Base-by-base conservation (phyloP, 345 rosid species). In the Euphorbia lathyris region DNA sequence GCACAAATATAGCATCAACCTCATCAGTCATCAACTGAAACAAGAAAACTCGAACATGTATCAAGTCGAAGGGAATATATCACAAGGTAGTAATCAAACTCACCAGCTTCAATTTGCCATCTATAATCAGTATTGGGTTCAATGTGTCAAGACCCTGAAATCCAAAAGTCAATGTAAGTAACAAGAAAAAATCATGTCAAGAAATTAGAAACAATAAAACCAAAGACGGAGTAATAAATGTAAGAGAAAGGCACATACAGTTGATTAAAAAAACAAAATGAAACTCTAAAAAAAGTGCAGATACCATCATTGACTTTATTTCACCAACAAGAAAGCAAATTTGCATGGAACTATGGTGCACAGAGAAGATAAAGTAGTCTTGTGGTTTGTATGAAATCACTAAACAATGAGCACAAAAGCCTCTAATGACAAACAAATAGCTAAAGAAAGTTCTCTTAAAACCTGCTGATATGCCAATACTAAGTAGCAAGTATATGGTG, bases 121-220 rank as follows among this genome's bases (percentile, higher is more conserved):
- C 90, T 3, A 88, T 86, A 16, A 77, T 58, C 79, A 88, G 70
- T 45, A 81, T 7, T n/a, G 90, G 93, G 50, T 80, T 81, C 66
- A 77, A 60, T 2, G 90, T 88, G 65, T 84, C 88, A 63, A 86
- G 78, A 63, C 87, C 90, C 93, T 88, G 75, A 70, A 73, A 55
- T 53, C 38, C 67, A 78, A 48, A 20, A 20, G 6, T 65, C 27
- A 36, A 36, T 16, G n/a, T n/a, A n/a, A 3, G 38, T n/a, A 45
- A 20, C 9, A 30, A 2, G 14, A 2, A 45, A 20, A 13, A 30
- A 3, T 14, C 30, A 14, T 34, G 13, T 17, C 23, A 20, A 32
- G 25, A 1, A 29, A 27, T 30, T 23, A 36, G 34, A 63, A 14
- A 20, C 9, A 11, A 19, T 1, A 7, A 30, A 38, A 34, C 29